Base-by-base conservation (phyloP, 805 yeast genomes). In the Wickerhamiella occidentalis region DNA sequence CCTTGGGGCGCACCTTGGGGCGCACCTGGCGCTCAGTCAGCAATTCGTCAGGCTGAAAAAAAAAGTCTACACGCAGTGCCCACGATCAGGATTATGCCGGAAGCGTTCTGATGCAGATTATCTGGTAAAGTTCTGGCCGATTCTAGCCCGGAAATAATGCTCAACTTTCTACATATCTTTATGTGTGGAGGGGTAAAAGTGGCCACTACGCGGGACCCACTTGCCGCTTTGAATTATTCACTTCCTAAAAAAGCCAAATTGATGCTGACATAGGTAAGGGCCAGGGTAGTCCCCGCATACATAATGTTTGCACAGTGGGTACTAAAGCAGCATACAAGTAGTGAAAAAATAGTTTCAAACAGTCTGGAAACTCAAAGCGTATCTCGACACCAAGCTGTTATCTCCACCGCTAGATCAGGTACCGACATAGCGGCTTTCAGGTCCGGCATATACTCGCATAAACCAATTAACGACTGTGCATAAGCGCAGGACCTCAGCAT, bases 201-300 rank as follows among this genome's bases (percentile, higher is more conserved):
- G 38, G 38, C 38, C 11, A 17, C 21, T 11, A 9, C 19, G n/a
- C 18, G 6, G 19, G 38, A 33, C 38, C 38, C 38, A 33, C 38
- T 33, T 33, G 19, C 38, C 38, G 38, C 38, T 5, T 33, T 33
- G 21, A 33, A 33, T 17, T 5, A 15, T 3, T 33, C 11, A 9
- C 38, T 33, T 33, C 38, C 38, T 15, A 17, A 33, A 33, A 33
- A 33, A 17, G 19, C 21, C 19, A 17, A 13, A 11, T 3, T 13
- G 38, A 33, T 15, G 38, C 38, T 33, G 38, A 33, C 38, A 33
- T n/a, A 33, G 38, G 38, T 17, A 33, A 33, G 38, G 38, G 38
- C 38, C 21, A 33, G 38, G 38, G 38, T 33, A 17, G 13, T 29
- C 4, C 13, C 4, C 11, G 38, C 38, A 33, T 33, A n/a, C 38